These are phyloP conservation scores for Cymbopogon citratus DNA, from an alignment of 176 grass and related monocot species.

Conservation along the genomic window DNA sequence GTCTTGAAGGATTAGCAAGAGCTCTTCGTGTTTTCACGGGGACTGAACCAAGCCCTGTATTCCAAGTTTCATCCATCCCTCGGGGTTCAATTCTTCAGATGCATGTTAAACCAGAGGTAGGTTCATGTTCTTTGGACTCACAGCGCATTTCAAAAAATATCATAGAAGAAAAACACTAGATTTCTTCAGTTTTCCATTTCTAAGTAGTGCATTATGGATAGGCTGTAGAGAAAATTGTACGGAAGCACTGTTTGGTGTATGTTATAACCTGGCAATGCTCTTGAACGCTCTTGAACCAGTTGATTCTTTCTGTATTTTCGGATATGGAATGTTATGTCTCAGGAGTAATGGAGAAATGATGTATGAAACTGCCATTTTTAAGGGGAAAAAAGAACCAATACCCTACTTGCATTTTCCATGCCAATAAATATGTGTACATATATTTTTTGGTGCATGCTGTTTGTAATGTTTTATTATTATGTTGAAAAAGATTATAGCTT, in stretches of 20 bases:
- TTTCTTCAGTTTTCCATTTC: background rate
- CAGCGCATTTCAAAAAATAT: background rate
- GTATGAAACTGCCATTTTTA: background rate
- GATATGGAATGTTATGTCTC: too few relatives aligned
- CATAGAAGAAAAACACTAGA: background rate
- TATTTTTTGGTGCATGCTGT: background rate
- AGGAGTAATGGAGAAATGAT: background rate
- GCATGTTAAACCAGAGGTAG: conserved; percentile 77
- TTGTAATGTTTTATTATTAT: too few relatives aligned
- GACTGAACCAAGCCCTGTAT: conserved; percentile 52
- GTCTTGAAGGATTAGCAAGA: conserved; percentile 87
- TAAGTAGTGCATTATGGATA: background rate
- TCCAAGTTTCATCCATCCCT: conserved; percentile 46
- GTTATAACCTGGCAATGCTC: background rate
- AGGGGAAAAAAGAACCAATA: background rate
- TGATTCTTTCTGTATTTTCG: background rate
- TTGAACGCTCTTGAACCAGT: conserved; percentile 13
- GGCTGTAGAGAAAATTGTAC: background rate
- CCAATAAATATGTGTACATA: background rate
- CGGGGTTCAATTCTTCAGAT: conserved; percentile 57
- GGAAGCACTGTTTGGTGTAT: background rate
- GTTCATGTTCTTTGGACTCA: background rate
- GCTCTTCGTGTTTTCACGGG: conserved; percentile 77
- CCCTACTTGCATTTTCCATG: background rate
- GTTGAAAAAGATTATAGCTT: too few relatives aligned